phyloP scores from a whole-genome alignment of 2,329 filamentous ascomycete genomes.

The Colletotrichum euphorbiae region DNA sequence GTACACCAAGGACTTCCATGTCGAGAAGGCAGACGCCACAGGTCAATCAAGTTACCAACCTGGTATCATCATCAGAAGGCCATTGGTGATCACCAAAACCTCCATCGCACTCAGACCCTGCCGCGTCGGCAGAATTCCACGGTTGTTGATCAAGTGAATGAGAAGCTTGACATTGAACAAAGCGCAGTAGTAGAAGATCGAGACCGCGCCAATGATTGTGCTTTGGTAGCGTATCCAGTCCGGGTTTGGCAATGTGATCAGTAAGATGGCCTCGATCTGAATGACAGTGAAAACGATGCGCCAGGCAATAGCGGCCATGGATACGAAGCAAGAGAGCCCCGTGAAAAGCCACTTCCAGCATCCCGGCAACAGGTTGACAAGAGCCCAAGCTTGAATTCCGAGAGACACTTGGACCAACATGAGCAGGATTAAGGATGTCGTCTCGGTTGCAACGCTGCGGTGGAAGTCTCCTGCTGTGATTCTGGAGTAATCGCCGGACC shows the following conservation, averaged over 20 bases:
- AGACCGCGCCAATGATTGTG: slow-evolving; percentile 54
- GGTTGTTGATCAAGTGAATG: slow-evolving; percentile 59
- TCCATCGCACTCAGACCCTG: slow-evolving; percentile 63
- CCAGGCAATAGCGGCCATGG: slow-evolving; percentile 45
- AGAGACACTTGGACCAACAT: slow-evolving; percentile 60
- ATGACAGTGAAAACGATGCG: slow-evolving; percentile 51
- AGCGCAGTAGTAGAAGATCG: slow-evolving; percentile 65
- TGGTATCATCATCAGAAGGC: slow-evolving; percentile 67
- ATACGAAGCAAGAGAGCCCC: slow-evolving; percentile 50
- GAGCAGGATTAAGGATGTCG: slow-evolving; percentile 57
- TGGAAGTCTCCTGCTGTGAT: slow-evolving; percentile 56
- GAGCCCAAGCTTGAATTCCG: slow-evolving; percentile 64
- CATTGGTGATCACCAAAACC: slow-evolving; percentile 66
- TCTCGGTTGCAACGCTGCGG: slow-evolving; percentile 53
- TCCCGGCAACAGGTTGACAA: slow-evolving; percentile 61
- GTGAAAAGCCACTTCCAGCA: slow-evolving; percentile 48
- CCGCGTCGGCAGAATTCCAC: slow-evolving; percentile 58
- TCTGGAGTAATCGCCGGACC: slow-evolving; percentile 64
- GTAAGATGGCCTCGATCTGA: slow-evolving; percentile 50
- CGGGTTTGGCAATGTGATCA: slow-evolving; percentile 40
- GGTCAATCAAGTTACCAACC: slow-evolving; percentile 51
- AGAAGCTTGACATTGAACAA: slow-evolving; percentile 66
- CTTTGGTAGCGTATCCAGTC: slow-evolving; percentile 53
- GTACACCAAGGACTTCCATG: not conserved
- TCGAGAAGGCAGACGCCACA: not conserved